phyloP scores from a whole-genome alignment of 257 asterid species.

The Catharanthus roseus region DNA sequence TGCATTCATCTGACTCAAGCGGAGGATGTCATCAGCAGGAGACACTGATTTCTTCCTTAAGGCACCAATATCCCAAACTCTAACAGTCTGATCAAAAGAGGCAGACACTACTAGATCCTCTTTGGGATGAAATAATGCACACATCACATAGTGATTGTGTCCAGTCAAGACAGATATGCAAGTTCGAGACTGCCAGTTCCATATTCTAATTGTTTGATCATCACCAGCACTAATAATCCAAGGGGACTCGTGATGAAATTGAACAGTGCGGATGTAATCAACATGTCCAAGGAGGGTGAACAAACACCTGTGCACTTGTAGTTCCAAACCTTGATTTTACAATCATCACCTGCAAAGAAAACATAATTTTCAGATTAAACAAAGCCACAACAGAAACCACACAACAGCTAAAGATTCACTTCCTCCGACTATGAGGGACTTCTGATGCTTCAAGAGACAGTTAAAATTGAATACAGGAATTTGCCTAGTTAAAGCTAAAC shows the following conservation, averaged over 20 bases:
- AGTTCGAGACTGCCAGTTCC: constrained; percentile 99
- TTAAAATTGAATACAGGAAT: too few species aligned
- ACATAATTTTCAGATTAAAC: neutral
- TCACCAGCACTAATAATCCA: constrained; percentile 99
- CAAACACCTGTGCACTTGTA: constrained; percentile 90
- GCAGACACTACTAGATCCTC: constrained; percentile 98
- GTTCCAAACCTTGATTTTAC: constrained; percentile 96
- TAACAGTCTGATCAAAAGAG: constrained; percentile 93
- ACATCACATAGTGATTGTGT: constrained; percentile 97
- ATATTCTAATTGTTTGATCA: constrained; percentile 95
- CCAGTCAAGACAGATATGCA: constrained; percentile 94
- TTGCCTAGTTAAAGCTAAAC: too few species aligned
- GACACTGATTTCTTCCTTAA: constrained; percentile 87
- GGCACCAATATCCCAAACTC: constrained; percentile 98
- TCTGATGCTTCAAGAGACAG: too few species aligned
- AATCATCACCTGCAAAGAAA: constrained; percentile 82
- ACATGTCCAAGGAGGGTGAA: constrained; percentile 98
- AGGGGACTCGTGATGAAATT: constrained; percentile 94
- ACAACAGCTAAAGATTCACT: neutral
- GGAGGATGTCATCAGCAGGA: constrained; percentile 87
- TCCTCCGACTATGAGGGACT: neutral
- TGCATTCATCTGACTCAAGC: constrained; percentile 83
- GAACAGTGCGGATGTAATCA: constrained; percentile 93
- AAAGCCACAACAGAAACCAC: neutral
- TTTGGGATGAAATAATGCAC: constrained; percentile 94